Evolutionary conservation across 352 stramenopile species (phyloP), one percentile per base, ranked within the genome.

Genomic region (Thalassiosira exigua): DNA sequence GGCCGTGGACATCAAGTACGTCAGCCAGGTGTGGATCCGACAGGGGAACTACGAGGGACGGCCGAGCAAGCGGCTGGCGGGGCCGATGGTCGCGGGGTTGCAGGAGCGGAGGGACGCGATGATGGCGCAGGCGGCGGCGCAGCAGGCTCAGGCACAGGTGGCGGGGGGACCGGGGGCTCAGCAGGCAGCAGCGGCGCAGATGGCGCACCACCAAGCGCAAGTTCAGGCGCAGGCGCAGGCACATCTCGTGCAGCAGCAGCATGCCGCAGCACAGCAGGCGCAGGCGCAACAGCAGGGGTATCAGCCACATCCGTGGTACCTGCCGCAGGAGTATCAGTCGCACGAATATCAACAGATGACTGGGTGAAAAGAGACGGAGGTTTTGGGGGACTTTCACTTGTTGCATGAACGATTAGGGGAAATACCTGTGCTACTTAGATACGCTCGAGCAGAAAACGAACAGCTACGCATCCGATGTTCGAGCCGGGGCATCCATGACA

Each of bases 21-120:
- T n/a, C n/a, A 93, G 79, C 69, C 94, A 97, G 80, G 92, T 96
- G 19, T 95, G 92, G 90, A 93, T 96, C 65, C 81, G 91, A 12
- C 90, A 95, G 66, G 48, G 32, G 2, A 78, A 73, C 19, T 95
- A 95, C 61, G 83, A 82, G 44, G 90, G 90, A 46, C 69, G 84
- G 44, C 75, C 90, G 3, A 86, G 65, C 33, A 92, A 92, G 51
- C 62, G 90, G 30, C 62, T 94, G 30, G 36, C 56, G 17, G 69
- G 80, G 27, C 88, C 77, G 5, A 76, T 91, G 74, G 82, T 84
- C 4, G 66, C 66, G 24, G 76, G 76, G 1, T 73, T 85, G 61
- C 70, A 81, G 58, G 76, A 81, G 36, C 56, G 51, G 65, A 62
- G 65, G 42, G 71, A 79, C n/a, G 19, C 24, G 33, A 9, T 60